A percentile compares a stretch with the other conserved stretches of the same genome.
phyloP scores from a whole-genome alignment of 495 filamentous ascomycete genomes.

The Pyrenula massariospora region DNA sequence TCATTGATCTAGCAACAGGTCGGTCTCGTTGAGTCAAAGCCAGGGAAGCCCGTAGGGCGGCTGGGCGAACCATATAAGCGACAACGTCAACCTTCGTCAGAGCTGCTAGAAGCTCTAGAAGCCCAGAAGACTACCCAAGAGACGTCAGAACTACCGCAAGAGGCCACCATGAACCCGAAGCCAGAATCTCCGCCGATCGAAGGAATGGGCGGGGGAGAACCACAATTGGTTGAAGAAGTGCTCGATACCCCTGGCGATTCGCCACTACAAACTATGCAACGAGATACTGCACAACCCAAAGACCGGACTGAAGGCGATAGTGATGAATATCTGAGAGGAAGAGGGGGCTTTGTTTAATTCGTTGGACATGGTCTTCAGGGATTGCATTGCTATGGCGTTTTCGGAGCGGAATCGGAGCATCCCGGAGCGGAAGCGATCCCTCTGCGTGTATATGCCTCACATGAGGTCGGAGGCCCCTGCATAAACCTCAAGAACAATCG shows the following conservation, averaged over 20 bases:
- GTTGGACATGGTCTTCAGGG: neutral
- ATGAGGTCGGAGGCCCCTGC: too few relatives aligned
- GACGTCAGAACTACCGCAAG: neutral
- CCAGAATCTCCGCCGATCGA: neutral
- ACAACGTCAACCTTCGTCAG: neutral
- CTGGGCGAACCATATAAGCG: neutral
- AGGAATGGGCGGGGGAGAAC: neutral
- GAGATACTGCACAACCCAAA: neutral
- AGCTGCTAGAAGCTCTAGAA: neutral
- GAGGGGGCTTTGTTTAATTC: neutral
- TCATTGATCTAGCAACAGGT: slow-evolving; percentile 8
- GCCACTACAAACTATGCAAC: neutral
- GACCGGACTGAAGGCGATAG: neutral
- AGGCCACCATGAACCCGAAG: neutral
- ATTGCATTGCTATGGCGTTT: neutral
- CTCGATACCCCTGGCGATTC: neutral
- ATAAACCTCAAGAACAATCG: too few relatives aligned
- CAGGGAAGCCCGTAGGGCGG: neutral
- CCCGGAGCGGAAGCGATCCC: neutral
- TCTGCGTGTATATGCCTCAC: neutral
- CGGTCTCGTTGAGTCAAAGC: slow-evolving; percentile 19
- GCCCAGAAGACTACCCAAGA: neutral
- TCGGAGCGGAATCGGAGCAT: neutral
- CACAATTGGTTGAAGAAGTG: neutral
- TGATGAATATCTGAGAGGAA: neutral